phyloP scores from a whole-genome alignment of 75 land plant genomes.

The Cryptomeria japonica region DNA sequence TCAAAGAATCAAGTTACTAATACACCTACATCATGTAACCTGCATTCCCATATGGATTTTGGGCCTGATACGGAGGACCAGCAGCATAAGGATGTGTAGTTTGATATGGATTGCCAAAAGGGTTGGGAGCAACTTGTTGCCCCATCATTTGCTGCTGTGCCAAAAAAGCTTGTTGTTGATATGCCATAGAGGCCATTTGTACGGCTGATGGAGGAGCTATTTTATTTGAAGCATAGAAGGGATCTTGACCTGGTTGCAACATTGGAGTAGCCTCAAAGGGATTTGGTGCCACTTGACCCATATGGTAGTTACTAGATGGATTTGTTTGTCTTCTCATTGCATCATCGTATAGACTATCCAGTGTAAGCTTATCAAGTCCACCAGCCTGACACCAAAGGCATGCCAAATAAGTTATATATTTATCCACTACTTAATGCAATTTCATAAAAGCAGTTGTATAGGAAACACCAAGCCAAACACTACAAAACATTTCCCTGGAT shows the following conservation, averaged over 20 bases:
- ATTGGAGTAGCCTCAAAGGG: slow-evolving; percentile 60
- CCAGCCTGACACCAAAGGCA: slow-evolving; percentile 69
- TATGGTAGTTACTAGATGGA: slow-evolving; percentile 49
- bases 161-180: slow-evolving; percentile 89
- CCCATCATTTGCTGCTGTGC: slow-evolving; percentile 80
- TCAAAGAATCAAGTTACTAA: background rate
- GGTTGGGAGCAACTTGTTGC: slow-evolving; percentile 42
- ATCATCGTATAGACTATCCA: slow-evolving; percentile 99
- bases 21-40: slow-evolving; percentile 8
- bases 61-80: slow-evolving; percentile 37
- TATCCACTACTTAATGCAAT: background rate
- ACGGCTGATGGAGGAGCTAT: slow-evolving; percentile 76
- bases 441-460: background rate
- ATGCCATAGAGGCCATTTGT: slow-evolving; percentile 90
- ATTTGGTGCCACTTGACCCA: slow-evolving; percentile 66
- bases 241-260: slow-evolving; percentile 45
- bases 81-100: slow-evolving; percentile 28
- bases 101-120: slow-evolving; percentile 54
- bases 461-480: background rate
- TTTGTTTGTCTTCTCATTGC: slow-evolving; percentile 66
- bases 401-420: background rate
- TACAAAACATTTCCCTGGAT: background rate
- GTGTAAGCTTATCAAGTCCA: slow-evolving; percentile 85
- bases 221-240: slow-evolving; percentile 55
- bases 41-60: slow-evolving; percentile 38